Evolutionary conservation across 2,329 filamentous ascomycete species (phyloP).

Genomic region (Colletotrichum sp.): DNA sequence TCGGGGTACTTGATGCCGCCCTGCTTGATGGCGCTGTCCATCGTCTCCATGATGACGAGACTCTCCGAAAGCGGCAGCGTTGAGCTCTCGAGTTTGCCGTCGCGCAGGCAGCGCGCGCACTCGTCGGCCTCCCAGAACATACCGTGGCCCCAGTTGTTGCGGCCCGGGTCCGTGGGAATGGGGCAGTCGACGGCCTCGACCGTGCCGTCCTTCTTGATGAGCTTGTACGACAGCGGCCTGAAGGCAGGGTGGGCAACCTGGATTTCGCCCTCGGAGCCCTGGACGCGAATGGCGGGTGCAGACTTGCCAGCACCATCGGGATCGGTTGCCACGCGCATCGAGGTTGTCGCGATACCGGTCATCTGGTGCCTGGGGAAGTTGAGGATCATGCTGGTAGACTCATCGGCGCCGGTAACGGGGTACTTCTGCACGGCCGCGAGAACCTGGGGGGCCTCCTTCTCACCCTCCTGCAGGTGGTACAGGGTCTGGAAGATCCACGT

Average conservation of each 20-base stretch:
- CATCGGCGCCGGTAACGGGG: constrained; percentile 72
- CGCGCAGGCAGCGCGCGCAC: constrained; percentile 74
- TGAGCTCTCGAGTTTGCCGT: constrained; percentile 78
- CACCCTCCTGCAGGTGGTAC: constrained; percentile 77
- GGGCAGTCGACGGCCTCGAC: constrained; percentile 58
- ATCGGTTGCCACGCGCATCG: constrained; percentile 66
- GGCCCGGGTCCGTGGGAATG: constrained; percentile 54
- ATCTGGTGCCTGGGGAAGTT: constrained; percentile 73
- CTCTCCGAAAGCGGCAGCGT: constrained; percentile 77
- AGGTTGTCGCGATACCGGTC: constrained; percentile 76
- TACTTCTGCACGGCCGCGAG: constrained; percentile 75
- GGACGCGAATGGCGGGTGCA: constrained; percentile 76
- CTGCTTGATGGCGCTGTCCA: constrained; percentile 61
- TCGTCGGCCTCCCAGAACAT: constrained; percentile 93
- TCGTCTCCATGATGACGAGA: constrained; percentile 81
- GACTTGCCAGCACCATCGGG: constrained; percentile 62
- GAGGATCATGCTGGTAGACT: constrained; percentile 78
- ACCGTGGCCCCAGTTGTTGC: constrained; percentile 68
- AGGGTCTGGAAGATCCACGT: constrained; percentile 92
- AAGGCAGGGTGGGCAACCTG: constrained; percentile 77
- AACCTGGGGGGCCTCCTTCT: constrained; percentile 73
- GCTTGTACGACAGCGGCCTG: constrained; percentile 68
- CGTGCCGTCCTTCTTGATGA: constrained; percentile 61
- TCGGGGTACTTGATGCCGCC: constrained; percentile 60
- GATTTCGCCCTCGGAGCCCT: constrained; percentile 82